A percentile compares a stretch with the other conserved stretches of the same genome.
phyloP scores from a whole-genome alignment of 2,329 filamentous ascomycete genomes.

The Knufia fluminis region DNA sequence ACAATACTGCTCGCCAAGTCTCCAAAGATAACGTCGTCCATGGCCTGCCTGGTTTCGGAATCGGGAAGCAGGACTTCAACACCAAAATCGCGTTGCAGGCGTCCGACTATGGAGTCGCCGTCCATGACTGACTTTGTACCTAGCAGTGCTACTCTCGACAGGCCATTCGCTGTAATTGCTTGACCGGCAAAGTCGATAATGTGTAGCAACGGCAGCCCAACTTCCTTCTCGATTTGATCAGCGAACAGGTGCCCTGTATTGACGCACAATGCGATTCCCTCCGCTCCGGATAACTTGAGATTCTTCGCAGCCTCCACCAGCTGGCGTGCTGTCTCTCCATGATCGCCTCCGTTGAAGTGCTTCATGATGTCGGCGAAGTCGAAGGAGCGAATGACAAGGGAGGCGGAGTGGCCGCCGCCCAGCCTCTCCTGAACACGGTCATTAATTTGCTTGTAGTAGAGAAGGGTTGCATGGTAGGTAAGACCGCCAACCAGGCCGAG shows the following conservation, averaged over 20 bases:
- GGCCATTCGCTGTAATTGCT: not conserved
- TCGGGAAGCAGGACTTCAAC: constrained; percentile 10
- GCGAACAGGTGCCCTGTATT: constrained; percentile 10
- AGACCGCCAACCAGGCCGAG: constrained; percentile 12
- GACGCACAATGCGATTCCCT: constrained; percentile 2
- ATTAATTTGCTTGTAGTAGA: constrained; percentile 12
- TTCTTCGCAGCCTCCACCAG: not conserved
- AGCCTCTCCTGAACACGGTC: not conserved
- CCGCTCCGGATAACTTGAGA: constrained; percentile 2
- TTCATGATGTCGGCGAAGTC: constrained; percentile 8
- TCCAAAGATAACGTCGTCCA: constrained; percentile 8
- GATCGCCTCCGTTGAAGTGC: not conserved
- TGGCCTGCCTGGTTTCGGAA: not conserved
- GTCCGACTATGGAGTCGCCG: constrained; percentile 4
- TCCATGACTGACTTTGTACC: constrained; percentile 11
- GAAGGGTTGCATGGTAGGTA: constrained; percentile 6
- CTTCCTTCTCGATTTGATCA: not conserved
- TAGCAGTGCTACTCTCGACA: constrained; percentile 7
- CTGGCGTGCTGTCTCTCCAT: not conserved
- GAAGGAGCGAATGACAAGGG: constrained; percentile 11
- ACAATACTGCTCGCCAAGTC: constrained; percentile 7
- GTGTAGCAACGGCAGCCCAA: constrained; percentile 10
- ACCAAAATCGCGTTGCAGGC: constrained; percentile 4
- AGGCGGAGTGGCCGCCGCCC: constrained; percentile 8
- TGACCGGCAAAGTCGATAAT: constrained; percentile 6